A percentile compares a stretch with the other conserved stretches of the same genome.
Evolutionary conservation across 2,329 filamentous ascomycete species (phyloP).

Genomic region (Daldinia eschscholtzii): DNA sequence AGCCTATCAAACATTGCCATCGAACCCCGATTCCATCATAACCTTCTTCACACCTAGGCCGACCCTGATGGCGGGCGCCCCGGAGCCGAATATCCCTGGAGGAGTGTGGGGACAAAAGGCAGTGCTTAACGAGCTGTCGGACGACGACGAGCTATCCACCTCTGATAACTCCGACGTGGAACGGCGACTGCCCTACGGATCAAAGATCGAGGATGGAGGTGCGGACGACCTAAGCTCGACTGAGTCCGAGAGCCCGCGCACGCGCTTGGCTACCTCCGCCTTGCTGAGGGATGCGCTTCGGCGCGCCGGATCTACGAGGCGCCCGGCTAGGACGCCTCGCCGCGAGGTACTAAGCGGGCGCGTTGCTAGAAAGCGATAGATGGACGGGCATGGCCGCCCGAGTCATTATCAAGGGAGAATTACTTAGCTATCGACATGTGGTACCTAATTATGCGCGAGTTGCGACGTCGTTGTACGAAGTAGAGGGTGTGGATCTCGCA

Average conservation of each 20-base stretch:
- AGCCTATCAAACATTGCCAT: no score
- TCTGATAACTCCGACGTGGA: not conserved
- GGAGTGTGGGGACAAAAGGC: no score
- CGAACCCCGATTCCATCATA: no score
- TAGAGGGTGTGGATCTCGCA: not conserved
- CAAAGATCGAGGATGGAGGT: not conserved
- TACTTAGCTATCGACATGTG: not conserved
- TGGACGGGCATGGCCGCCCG: not conserved
- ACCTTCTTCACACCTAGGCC: no score
- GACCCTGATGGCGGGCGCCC: no score
- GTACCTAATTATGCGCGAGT: not conserved
- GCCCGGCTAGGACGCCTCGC: not conserved
- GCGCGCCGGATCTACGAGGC: not conserved
- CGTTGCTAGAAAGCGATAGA: not conserved
- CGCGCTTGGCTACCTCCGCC: slow-evolving; percentile 4
- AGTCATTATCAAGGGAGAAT: not conserved
- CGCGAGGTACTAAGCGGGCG: not conserved
- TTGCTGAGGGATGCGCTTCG: not conserved
- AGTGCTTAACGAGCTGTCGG: not conserved
- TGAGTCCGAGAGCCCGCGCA: not conserved
- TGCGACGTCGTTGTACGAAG: no score
- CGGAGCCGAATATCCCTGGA: no score
- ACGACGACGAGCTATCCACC: not conserved
- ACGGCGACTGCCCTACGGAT: not conserved
- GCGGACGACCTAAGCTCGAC: not conserved